phyloP scores from a whole-genome alignment of 805 yeast species.

The Wickerhamiella cacticola region DNA sequence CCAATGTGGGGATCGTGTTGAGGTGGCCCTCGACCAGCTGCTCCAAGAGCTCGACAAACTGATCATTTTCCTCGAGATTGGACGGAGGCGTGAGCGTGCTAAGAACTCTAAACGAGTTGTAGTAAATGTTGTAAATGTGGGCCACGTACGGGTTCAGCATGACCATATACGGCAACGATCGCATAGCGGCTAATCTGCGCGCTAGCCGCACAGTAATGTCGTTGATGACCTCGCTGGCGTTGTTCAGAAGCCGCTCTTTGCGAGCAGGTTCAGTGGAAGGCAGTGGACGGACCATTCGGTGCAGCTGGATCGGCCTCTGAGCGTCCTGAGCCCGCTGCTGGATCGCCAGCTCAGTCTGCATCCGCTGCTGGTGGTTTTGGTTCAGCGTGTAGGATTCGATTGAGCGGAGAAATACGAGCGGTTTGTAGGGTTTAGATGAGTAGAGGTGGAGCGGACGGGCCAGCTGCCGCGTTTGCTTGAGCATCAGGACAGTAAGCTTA shows the following conservation, averaged over 20 bases:
- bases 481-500: no score
- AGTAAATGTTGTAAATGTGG: slow-evolving; percentile 58
- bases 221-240: slow-evolving; percentile 24
- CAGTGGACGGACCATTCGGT: slow-evolving; percentile 18
- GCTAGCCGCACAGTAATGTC: slow-evolving; percentile 37
- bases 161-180: slow-evolving; percentile 69
- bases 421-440: no score
- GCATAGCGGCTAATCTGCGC: slow-evolving; percentile 54
- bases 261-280: slow-evolving; percentile 15
- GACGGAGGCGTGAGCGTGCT: slow-evolving; percentile 34
- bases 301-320: slow-evolving; percentile 20
- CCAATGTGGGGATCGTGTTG: slow-evolving; percentile 69
- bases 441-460: no score
- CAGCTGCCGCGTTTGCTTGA: no score
- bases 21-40: slow-evolving; percentile 63
- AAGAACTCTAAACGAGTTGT: slow-evolving; percentile 50
- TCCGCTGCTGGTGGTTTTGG: slow-evolving; percentile 15
- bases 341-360: slow-evolving; percentile 19
- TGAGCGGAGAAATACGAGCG: no score
- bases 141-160: slow-evolving; percentile 80
- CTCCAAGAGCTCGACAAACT: slow-evolving; percentile 42
- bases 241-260: slow-evolving; percentile 23
- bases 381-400: slow-evolving; percentile 8
- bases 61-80: slow-evolving; percentile 42
- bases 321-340: slow-evolving; percentile 17